A percentile compares a stretch with the other conserved stretches of the same genome.
These are phyloP conservation scores for Yamadazyma spencermartinsiae DNA, from an alignment of 1,139 yeast species.

Conservation along the genomic window DNA sequence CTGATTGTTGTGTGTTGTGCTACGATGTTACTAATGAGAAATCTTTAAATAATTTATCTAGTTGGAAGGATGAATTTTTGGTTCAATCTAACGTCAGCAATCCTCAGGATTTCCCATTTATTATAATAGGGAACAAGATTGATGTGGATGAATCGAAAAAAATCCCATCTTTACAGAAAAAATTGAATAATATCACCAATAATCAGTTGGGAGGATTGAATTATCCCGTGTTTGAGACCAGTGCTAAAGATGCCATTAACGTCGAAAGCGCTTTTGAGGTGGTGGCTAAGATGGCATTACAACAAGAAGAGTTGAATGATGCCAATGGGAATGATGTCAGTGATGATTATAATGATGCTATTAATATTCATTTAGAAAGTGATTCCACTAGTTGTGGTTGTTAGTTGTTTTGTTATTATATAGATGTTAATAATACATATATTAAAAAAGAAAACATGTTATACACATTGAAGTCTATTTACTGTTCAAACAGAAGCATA, in stretches of 20 bases:
- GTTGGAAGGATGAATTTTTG: slow-evolving; percentile 95
- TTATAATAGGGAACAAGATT: slow-evolving; percentile 89
- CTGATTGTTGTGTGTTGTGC: slow-evolving; percentile 96
- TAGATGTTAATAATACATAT: neutral
- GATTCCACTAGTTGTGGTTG: slow-evolving; percentile 80
- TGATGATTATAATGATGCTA: slow-evolving; percentile 90
- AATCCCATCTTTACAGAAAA: slow-evolving; percentile 71
- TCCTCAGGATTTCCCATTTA: slow-evolving; percentile 95
- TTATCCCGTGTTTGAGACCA: slow-evolving; percentile 90
- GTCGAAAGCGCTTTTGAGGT: slow-evolving; percentile 96
- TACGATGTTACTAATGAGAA: slow-evolving; percentile 93
- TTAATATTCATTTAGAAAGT: slow-evolving; percentile 87
- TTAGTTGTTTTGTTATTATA: slow-evolving; percentile 23
- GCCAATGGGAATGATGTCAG: slow-evolving; percentile 74
- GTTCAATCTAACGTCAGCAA: slow-evolving; percentile 91
- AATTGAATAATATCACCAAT: slow-evolving; percentile 83
- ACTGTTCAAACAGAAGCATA: slow-evolving; percentile 34
- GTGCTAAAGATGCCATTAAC: slow-evolving; percentile 91
- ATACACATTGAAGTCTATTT: neutral
- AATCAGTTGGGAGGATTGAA: slow-evolving; percentile 71
- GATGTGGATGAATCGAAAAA: slow-evolving; percentile 93
- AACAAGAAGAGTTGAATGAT: slow-evolving; percentile 86
- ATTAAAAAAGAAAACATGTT: slow-evolving; percentile 2
- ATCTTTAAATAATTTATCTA: slow-evolving; percentile 83
- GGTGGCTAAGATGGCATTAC: slow-evolving; percentile 91